Conservation (phyloP, 352 stramenopile genomes). For the Phytophthora pluvialis region DNA sequence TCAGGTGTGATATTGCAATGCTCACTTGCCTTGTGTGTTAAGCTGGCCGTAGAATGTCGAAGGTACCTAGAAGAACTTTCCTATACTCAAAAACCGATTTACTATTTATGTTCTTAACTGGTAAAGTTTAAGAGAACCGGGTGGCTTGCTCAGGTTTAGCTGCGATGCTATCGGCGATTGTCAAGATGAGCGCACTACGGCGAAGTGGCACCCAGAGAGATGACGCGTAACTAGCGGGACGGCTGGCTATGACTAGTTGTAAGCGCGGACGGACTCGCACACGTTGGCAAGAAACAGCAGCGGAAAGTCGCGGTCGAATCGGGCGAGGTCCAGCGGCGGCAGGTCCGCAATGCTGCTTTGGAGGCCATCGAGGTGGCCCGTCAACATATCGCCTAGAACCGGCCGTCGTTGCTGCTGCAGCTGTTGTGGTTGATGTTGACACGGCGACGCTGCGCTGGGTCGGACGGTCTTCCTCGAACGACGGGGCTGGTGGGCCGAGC, state of each 20-base stretch:
- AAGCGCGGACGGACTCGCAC: slow-evolving; percentile 36
- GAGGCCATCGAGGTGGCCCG: slow-evolving; percentile 4
- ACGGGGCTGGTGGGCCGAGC: slow-evolving; percentile 20
- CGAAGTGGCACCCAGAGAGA: too few relatives aligned
- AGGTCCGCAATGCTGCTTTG: slow-evolving; percentile 10
- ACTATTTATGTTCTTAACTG: too few relatives aligned
- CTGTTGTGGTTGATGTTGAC: not conserved
- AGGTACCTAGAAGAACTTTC: too few relatives aligned
- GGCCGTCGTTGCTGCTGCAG: not conserved
- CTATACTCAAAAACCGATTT: too few relatives aligned
- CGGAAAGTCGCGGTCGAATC: slow-evolving; percentile 34
- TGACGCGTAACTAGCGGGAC: too few relatives aligned
- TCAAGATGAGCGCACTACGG: too few relatives aligned
- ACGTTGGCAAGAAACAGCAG: slow-evolving; percentile 42
- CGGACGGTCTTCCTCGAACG: not conserved
- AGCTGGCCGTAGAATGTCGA: too few relatives aligned
- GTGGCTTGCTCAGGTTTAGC: too few relatives aligned
- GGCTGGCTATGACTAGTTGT: not conserved
- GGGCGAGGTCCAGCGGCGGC: slow-evolving; percentile 14
- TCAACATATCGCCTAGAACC: slow-evolving; percentile 8
- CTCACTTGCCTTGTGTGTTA: too few relatives aligned
- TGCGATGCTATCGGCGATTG: too few relatives aligned
- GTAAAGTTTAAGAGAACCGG: too few relatives aligned
- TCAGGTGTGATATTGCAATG: too few relatives aligned
- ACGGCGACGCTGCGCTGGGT: not conserved